phyloP scores from a whole-genome alignment of 176 grass and related monocot species.

The Phoenix dactylifera region DNA sequence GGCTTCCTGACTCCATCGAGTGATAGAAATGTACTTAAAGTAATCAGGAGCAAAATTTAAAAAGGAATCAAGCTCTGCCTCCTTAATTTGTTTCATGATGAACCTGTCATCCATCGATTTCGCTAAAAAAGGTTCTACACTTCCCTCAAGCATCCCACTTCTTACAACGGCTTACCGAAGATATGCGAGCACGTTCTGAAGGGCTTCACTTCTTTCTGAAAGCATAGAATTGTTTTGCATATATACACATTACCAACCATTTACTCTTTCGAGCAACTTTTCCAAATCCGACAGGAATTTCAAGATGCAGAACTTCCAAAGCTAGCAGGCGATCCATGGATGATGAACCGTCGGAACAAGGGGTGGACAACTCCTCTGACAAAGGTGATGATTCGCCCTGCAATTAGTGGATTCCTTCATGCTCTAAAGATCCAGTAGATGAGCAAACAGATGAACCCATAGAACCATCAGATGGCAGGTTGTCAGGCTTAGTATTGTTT shows the following conservation, averaged over 20 bases:
- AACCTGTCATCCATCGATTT: constrained; percentile 90
- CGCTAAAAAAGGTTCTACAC: constrained; percentile 76
- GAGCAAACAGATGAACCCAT: constrained; percentile 46
- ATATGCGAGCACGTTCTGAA: constrained; percentile 71
- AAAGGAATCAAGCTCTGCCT: constrained; percentile 94
- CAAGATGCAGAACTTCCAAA: constrained; percentile 45
- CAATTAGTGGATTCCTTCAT: constrained; percentile 24
- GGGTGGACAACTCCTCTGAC: constrained; percentile 35
- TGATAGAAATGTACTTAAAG: constrained; percentile 64
- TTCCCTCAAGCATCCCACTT: constrained; percentile 99
- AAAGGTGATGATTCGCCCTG: constrained; percentile 32
- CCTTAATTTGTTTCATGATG: constrained; percentile 99
- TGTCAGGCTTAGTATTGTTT: constrained; percentile 57
- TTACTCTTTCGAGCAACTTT: constrained; percentile 54
- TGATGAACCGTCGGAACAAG: constrained; percentile 30
- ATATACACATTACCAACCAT: constrained; percentile 62
- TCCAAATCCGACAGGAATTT: constrained; percentile 40
- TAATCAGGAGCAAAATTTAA: constrained; percentile 82
- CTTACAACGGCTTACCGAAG: constrained; percentile 75
- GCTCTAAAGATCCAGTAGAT: constrained; percentile 56
- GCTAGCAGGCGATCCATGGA: constrained; percentile 23
- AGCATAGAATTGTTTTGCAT: constrained; percentile 51
- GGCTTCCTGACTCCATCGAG: constrained; percentile 71
- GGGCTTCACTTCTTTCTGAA: constrained; percentile 84
- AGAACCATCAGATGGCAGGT: constrained; percentile 50